Evolutionary conservation across 2,329 filamentous ascomycete genomes (phyloP), one percentile per base, ranked within the genome.

Genomic region (Harringtonia lauricola): DNA sequence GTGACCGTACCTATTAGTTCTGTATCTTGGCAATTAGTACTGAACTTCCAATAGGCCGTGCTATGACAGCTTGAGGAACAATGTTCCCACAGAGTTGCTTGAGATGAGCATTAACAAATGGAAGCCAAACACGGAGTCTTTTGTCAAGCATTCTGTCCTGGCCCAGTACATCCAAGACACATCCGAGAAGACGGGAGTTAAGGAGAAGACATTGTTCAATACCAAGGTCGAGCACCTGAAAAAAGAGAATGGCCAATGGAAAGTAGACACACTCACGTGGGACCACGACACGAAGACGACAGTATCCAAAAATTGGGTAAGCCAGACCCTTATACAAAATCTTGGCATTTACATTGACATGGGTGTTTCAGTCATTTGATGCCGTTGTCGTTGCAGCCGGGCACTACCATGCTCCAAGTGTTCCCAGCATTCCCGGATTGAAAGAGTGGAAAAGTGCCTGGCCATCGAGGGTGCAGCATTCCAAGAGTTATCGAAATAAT

Each of bases 401-500:
- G 0, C 81, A 86, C 57, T 85, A 83, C 52, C 72, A 74, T 49
- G 65, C 79, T 1, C 77, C 79, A 0, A 72, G 70, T 45, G 61
- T 85, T 2, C 81, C 82, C 0, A 65, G 72, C 34, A 71, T 81
- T 3, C 59, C 66, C 0, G 82, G 82, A 0, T 63, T 85, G 4
- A 57, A 63, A 22, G 64, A 64, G 15, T 83, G 74, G 75, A 75
- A 81, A 53, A 42, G 58, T 12, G 52, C 54, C 4, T 77, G 74
- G 48, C 72, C 75, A 0, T 64, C 63, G 0, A 54, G 62, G 4
- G 68, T 86, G 18, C 68, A 67, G 4, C 82, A 86, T 54, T 86
- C 85, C 0, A 90, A 88, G 56, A 74, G 74, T 48, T 92, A 86
- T 53, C 73, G 84, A 9, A 70, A 63, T 0, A 74, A 84, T 0